phyloP scores from a whole-genome alignment of 1,284 basidiomycete species.

The Microbotryum lychnidis-dioicae region DNA sequence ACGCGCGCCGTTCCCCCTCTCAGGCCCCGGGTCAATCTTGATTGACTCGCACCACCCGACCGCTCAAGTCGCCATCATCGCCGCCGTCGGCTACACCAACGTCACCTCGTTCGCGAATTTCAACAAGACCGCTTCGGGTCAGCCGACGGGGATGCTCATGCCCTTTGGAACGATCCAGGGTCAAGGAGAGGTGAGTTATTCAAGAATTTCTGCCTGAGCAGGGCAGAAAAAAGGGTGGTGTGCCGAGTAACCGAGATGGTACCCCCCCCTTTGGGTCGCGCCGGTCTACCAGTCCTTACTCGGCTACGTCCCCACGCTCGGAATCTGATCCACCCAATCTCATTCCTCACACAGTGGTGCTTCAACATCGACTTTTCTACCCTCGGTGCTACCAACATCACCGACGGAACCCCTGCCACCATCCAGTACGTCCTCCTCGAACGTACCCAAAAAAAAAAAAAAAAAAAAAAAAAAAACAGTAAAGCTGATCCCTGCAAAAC shows the following conservation, averaged over 20 bases:
- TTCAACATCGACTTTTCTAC: conserved; percentile 23
- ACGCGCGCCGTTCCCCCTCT: conserved; percentile 58
- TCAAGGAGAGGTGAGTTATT: conserved; percentile 13
- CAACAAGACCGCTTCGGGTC: conserved; percentile 41
- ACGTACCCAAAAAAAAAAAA: too few relatives aligned
- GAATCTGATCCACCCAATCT: too few relatives aligned
- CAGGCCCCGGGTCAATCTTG: conserved; percentile 47
- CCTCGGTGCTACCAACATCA: conserved; percentile 6
- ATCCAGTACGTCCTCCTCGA: conserved; percentile 13
- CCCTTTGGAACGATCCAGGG: conserved; percentile 33
- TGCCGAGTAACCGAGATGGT: too few relatives aligned
- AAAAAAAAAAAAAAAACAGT: too few relatives aligned
- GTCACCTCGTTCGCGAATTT: conserved; percentile 57
- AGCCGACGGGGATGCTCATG: conserved; percentile 7
- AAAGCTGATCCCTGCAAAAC: background rate
- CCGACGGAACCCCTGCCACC: conserved; percentile 23
- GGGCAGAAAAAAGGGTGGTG: too few relatives aligned
- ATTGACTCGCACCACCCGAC: conserved; percentile 54
- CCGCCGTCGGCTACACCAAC: conserved; percentile 51
- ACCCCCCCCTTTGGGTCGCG: too few relatives aligned
- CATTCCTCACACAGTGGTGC: conserved; percentile 16
- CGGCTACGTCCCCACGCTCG: background rate
- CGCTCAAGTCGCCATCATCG: conserved; percentile 51
- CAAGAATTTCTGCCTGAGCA: too few relatives aligned
- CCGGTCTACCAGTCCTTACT: background rate